Evolutionary conservation across 495 filamentous ascomycete genomes (phyloP).

Genomic region (Penicillium steckii): DNA sequence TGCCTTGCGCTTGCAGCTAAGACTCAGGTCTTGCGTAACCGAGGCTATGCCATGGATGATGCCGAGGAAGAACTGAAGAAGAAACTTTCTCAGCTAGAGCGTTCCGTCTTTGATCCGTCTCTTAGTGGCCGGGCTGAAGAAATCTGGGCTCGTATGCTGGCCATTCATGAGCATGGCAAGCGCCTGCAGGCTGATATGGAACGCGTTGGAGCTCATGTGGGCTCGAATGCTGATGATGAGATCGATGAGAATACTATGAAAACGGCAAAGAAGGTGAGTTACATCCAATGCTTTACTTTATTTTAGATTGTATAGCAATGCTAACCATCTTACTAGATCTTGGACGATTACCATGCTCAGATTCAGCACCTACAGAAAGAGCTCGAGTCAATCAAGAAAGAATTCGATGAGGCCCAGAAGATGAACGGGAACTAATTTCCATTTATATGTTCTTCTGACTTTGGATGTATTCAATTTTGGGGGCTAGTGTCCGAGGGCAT

Average conservation of each 20-base stretch:
- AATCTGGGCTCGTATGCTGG: slow-evolving; percentile 93
- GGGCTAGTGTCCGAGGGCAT: slow-evolving; percentile 19
- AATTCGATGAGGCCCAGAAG: slow-evolving; percentile 76
- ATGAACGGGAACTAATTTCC: slow-evolving; percentile 21
- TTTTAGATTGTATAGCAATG: slow-evolving; percentile 1
- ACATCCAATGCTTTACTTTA: not conserved
- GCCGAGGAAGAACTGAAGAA: slow-evolving; percentile 90
- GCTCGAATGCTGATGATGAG: slow-evolving; percentile 47
- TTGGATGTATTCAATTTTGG: slow-evolving; percentile 14
- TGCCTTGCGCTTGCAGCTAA: slow-evolving; percentile 83
- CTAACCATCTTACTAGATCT: slow-evolving; percentile 56
- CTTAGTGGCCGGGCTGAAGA: slow-evolving; percentile 84
- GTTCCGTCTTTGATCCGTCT: slow-evolving; percentile 75
- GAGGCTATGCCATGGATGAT: slow-evolving; percentile 87
- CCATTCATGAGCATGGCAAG: slow-evolving; percentile 75
- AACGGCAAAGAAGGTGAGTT: slow-evolving; percentile 79
- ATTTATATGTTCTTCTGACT: not conserved
- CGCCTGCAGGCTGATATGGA: slow-evolving; percentile 77
- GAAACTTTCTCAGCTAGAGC: slow-evolving; percentile 75
- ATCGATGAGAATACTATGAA: slow-evolving; percentile 77
- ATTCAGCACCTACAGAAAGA: slow-evolving; percentile 82
- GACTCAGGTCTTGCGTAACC: slow-evolving; percentile 85
- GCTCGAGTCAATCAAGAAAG: slow-evolving; percentile 71
- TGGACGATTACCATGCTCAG: slow-evolving; percentile 88
- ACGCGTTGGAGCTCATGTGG: slow-evolving; percentile 53